Conservation (phyloP, 2,329 filamentous ascomycete species). For the Bimuria novae-zelandiae region DNA sequence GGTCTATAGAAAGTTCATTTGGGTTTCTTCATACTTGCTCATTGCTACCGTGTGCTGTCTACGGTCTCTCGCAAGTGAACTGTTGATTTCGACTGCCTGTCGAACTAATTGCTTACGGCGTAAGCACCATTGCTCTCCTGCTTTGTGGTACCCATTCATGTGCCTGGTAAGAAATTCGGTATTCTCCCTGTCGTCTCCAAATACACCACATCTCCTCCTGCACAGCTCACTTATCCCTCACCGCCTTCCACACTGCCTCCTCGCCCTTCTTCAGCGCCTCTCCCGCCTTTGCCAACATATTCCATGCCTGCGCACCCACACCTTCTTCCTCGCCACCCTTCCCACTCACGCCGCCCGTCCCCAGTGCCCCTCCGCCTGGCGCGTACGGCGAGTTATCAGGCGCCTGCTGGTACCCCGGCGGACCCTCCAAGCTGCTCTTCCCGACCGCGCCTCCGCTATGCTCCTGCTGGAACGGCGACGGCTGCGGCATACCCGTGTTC, state of each 20-base stretch:
- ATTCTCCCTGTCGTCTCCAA: too few relatives aligned
- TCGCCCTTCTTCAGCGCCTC: constrained; percentile 43
- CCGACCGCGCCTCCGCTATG: constrained; percentile 24
- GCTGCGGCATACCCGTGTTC: constrained; percentile 40
- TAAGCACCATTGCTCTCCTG: too few relatives aligned
- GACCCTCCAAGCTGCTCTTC: constrained; percentile 45
- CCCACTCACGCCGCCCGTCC: constrained; percentile 39
- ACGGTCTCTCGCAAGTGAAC: not conserved
- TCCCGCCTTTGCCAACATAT: constrained; percentile 41
- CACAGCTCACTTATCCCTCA: constrained; percentile 31
- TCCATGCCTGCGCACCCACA: constrained; percentile 42
- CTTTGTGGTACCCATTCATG: not conserved
- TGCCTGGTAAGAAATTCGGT: too few relatives aligned
- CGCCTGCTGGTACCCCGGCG: constrained; percentile 56
- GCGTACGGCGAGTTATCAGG: constrained; percentile 45
- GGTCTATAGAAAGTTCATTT: constrained; percentile 44
- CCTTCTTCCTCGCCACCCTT: constrained; percentile 34
- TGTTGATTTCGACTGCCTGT: too few relatives aligned
- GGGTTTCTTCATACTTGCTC: constrained; percentile 30
- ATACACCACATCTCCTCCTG: not conserved
- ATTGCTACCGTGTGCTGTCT: not conserved
- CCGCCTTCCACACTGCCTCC: constrained; percentile 43
- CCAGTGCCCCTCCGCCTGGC: constrained; percentile 42
- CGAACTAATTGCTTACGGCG: too few relatives aligned
- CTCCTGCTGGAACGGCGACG: constrained; percentile 31